Conservation (phyloP, 345 rosid genomes). For the Noccaea bulbosa region DNA sequence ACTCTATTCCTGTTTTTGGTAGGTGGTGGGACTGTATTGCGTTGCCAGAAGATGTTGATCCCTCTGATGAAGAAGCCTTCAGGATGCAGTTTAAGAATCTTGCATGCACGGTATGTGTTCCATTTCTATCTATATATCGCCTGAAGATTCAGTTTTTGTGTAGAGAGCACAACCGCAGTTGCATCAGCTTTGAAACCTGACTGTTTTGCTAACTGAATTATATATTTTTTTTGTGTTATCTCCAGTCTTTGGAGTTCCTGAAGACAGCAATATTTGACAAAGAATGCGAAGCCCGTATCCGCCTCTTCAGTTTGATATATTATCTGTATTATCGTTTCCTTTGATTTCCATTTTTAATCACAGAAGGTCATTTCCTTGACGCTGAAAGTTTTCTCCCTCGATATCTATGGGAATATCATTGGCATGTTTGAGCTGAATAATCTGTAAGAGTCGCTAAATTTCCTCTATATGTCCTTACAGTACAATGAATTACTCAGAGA, state of each 20-base stretch:
- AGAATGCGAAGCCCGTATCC: slow-evolving; percentile 95
- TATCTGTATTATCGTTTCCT: slow-evolving; percentile 1
- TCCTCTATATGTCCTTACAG: background rate
- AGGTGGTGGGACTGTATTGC: slow-evolving; percentile 99
- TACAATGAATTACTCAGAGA: slow-evolving; percentile 13
- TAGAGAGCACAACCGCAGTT: slow-evolving; percentile 9
- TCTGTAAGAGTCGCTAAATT: slow-evolving; percentile 59
- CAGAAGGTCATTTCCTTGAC: slow-evolving; percentile 60
- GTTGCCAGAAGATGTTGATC: slow-evolving; percentile 80
- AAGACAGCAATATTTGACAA: slow-evolving; percentile 74
- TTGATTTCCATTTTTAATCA: slow-evolving; percentile 3
- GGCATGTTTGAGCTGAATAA: slow-evolving; percentile 98
- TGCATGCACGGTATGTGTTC: slow-evolving; percentile 61
- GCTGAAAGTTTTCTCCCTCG: slow-evolving; percentile 79
- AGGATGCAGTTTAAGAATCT: slow-evolving; percentile 80
- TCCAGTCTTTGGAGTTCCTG: slow-evolving; percentile 81
- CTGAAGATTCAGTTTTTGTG: slow-evolving; percentile 2
- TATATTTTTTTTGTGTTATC: slow-evolving; percentile 2
- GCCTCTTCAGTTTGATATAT: slow-evolving; percentile 28
- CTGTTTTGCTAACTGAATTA: slow-evolving; percentile 8
- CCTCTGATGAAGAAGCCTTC: slow-evolving; percentile 67
- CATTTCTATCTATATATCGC: slow-evolving; percentile 1
- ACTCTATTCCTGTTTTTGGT: background rate
- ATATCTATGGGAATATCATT: slow-evolving; percentile 83
- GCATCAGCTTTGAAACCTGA: background rate